phyloP scores from a whole-genome alignment of 2,329 filamentous ascomycete species.

The Paracoccidioides lutzii region DNA sequence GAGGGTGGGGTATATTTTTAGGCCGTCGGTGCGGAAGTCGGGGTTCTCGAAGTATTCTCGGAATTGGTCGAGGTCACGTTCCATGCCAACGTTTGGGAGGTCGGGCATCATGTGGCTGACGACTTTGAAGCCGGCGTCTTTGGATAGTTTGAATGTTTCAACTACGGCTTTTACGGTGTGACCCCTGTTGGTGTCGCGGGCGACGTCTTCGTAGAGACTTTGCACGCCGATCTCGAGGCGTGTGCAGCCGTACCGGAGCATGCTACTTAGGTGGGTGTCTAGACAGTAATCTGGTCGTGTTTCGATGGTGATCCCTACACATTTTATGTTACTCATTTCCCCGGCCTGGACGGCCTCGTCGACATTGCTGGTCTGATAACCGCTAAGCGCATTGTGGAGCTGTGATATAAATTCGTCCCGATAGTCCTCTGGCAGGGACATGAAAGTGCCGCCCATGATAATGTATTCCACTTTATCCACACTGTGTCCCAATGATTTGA shows the following conservation, averaged over 20 bases:
- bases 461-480: conserved; percentile 99
- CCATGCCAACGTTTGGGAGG: conserved; percentile 94
- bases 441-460: conserved; percentile 99
- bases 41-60: conserved; percentile 96
- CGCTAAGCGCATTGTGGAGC: conserved; percentile 89
- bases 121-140: conserved; percentile 97
- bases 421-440: conserved; percentile 84
- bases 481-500: conserved; percentile 87
- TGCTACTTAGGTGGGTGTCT: conserved; percentile 85
- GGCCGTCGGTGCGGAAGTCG: conserved; percentile 84
- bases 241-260: conserved; percentile 97
- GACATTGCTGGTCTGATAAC: conserved; percentile 86
- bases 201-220: conserved; percentile 93
- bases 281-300: conserved; percentile 94
- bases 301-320: conserved; percentile 96
- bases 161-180: conserved; percentile 92
- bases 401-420: conserved; percentile 89
- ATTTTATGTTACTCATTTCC: conserved; percentile 95
- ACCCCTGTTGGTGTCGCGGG: conserved; percentile 91
- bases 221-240: conserved; percentile 90
- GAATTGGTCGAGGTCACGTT: conserved; percentile 93
- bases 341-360: conserved; percentile 90
- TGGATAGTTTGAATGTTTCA: conserved; percentile 92
- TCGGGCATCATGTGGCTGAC: conserved; percentile 99
- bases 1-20: conserved; percentile 96